Evolutionary conservation across 768 basidiomycete species (phyloP), one percentile per base, ranked within the genome.

Genomic region (Podaxis carcinomalis): DNA sequence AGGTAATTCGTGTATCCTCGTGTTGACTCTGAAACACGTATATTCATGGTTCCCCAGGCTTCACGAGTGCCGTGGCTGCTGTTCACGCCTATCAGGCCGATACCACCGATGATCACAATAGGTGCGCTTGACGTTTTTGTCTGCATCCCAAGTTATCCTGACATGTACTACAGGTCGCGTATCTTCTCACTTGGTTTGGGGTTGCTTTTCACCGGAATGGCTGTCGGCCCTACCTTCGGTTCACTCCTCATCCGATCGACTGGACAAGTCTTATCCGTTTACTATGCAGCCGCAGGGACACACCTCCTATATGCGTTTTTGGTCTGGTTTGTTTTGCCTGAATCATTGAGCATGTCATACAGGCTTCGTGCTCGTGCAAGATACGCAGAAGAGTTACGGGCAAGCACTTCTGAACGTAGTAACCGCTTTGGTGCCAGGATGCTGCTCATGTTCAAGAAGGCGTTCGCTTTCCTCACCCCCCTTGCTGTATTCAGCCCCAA

Each of bases 161-260:
- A 47, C 4, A 23, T 65, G 60, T 56, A 5, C 21, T 28, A 50
- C 59, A 91, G 90, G 55, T 85, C 89, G 4, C 81, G 82, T 4
- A 76, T 78, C 21, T 87, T 90, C 68, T 90, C 91, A 1, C 70
- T 89, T 35, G 75, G 77, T 47, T 73, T 85, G 1, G 94, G 94
- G 0, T 75, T 92, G 3, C 62, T 87, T 49, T 92, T 90, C 72
- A 68, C 75, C 7, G 94, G 94, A n/a, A 79, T 90, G 68, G 88
- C 87, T 1, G 32, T 90, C 19, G 94, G 94, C 0, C 94, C 94
- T 4, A 79, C 84, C 3, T 60, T 94, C 0, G 91, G 92, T 13
- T 80, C 83, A 54, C 61, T 90, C 37, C 68, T 92, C 42, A 83
- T 94, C 67, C 80, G 75, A 37, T 66, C 72, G 23, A 89, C 87